Conservation (phyloP, 768 basidiomycete species). For the Nevesoporus exiguus region DNA sequence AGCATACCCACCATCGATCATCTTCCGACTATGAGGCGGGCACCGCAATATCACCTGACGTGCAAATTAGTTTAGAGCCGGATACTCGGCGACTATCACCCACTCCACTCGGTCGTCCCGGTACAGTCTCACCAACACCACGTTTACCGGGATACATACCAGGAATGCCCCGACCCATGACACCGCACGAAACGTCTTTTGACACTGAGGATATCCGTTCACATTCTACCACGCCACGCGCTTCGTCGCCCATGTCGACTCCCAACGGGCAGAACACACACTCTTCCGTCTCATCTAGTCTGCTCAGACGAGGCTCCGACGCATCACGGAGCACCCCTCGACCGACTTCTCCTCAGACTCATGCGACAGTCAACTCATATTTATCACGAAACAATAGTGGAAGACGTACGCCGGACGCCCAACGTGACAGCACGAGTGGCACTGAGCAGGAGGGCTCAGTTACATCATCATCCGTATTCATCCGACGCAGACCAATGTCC, state of each 20-base stretch:
- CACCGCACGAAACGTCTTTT: slow-evolving; percentile 64
- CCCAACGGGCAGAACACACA: slow-evolving; percentile 35
- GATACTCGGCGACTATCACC: slow-evolving; percentile 58
- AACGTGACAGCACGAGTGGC: slow-evolving; percentile 35
- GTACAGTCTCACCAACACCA: slow-evolving; percentile 45
- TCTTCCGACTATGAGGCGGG: slow-evolving; percentile 53
- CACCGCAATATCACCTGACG: slow-evolving; percentile 70
- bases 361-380: slow-evolving; percentile 43
- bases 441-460: slow-evolving; percentile 41
- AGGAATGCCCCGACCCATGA: slow-evolving; percentile 90
- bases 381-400: slow-evolving; percentile 61
- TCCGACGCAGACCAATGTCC: slow-evolving; percentile 66
- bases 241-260: slow-evolving; percentile 56
- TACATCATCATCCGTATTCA: slow-evolving; percentile 54
- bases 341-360: slow-evolving; percentile 44
- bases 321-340: slow-evolving; percentile 49
- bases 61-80: slow-evolving; percentile 43
- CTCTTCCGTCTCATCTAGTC: slow-evolving; percentile 36
- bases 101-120: slow-evolving; percentile 51
- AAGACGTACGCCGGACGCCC: slow-evolving; percentile 59
- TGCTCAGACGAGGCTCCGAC: slow-evolving; percentile 54
- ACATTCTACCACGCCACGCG: slow-evolving; percentile 70
- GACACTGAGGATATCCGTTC: slow-evolving; percentile 75
- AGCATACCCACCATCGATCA: slow-evolving; percentile 31
- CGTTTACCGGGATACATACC: slow-evolving; percentile 81